Percentiles rank a stretch among this genome's conserved stretches.
These are phyloP conservation scores for Cladosporium sp. DNA, from an alignment of 2,329 filamentous ascomycete species.

Conservation along the genomic window DNA sequence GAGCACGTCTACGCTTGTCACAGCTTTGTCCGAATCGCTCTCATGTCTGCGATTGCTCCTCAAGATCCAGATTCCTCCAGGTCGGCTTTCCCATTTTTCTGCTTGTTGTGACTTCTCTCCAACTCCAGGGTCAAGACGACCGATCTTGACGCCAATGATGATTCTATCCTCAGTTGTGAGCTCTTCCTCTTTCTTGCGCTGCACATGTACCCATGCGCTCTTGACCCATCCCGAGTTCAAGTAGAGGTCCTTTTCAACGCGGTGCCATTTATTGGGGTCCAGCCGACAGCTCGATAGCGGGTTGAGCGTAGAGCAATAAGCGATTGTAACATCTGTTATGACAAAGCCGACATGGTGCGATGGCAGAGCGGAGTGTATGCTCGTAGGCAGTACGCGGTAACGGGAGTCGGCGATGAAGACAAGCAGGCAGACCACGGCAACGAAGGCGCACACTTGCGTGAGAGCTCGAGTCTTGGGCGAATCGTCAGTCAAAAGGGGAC, in stretches of 20 bases:
- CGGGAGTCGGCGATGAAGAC: constrained; percentile 82
- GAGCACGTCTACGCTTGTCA: constrained; percentile 80
- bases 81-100: constrained; percentile 72
- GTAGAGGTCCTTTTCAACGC: constrained; percentile 85
- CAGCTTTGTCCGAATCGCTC: constrained; percentile 67
- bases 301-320: constrained; percentile 71
- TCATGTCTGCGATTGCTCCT: constrained; percentile 67
- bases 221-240: constrained; percentile 69
- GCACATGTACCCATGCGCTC: constrained; percentile 75
- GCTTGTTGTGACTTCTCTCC: constrained; percentile 53
- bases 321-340: constrained; percentile 78
- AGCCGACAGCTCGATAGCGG: constrained; percentile 58
- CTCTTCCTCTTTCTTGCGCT: constrained; percentile 82
- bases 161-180: constrained; percentile 70
- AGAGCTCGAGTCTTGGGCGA: constrained; percentile 53
- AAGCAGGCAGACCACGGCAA: constrained; percentile 60
- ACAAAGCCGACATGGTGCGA: constrained; percentile 79
- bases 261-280: constrained; percentile 70
- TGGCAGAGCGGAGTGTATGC: constrained; percentile 82
- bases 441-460: constrained; percentile 67
- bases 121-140: constrained; percentile 63
- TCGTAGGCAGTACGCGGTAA: constrained; percentile 78
- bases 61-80: constrained; percentile 77
- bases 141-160: constrained; percentile 72
- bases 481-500: background rate